Evolutionary conservation across 1,139 yeast genomes (phyloP).

Genomic region (Candida mesenterica): DNA sequence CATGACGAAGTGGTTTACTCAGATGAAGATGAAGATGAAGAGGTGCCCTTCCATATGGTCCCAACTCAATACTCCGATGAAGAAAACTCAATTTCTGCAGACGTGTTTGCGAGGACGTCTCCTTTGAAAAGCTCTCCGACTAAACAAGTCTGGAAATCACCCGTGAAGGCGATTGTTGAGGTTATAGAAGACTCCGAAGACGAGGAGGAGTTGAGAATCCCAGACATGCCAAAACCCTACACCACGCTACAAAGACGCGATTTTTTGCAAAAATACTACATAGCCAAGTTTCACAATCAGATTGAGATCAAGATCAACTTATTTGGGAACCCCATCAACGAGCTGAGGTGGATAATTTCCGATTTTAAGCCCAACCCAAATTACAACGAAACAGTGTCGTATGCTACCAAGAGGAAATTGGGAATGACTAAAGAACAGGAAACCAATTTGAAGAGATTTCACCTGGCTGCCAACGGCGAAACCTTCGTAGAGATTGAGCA

Average conservation of each 20-base stretch:
- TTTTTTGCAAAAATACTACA: constrained; percentile 26
- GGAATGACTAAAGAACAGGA: constrained; percentile 33
- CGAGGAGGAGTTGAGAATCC: constrained; percentile 12
- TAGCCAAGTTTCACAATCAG: constrained; percentile 17
- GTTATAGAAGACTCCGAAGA: constrained; percentile 5
- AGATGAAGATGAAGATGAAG: too few species aligned
- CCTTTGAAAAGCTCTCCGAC: background rate
- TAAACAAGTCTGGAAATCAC: too few species aligned
- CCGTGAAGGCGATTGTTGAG: background rate
- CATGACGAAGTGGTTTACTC: constrained; percentile 1
- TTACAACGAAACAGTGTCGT: too few species aligned
- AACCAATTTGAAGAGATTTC: constrained; percentile 28
- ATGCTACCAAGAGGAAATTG: constrained; percentile 16
- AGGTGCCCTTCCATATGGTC: constrained; percentile 12
- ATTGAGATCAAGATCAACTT: constrained; percentile 25
- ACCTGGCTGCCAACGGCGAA: too few species aligned
- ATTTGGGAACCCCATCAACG: constrained; percentile 19
- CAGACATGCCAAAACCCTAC: constrained; percentile 11
- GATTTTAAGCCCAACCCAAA: constrained; percentile 47
- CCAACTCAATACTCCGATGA: constrained; percentile 20
- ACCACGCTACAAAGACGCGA: constrained; percentile 33
- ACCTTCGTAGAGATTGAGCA: constrained; percentile 20
- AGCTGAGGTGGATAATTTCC: constrained; percentile 36
- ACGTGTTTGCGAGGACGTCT: background rate
- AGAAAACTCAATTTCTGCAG: constrained; percentile 4